A percentile compares a stretch with the other conserved stretches of the same genome.
phyloP scores from a whole-genome alignment of 2,329 filamentous ascomycete species.

The Aureobasidium melanogenum region DNA sequence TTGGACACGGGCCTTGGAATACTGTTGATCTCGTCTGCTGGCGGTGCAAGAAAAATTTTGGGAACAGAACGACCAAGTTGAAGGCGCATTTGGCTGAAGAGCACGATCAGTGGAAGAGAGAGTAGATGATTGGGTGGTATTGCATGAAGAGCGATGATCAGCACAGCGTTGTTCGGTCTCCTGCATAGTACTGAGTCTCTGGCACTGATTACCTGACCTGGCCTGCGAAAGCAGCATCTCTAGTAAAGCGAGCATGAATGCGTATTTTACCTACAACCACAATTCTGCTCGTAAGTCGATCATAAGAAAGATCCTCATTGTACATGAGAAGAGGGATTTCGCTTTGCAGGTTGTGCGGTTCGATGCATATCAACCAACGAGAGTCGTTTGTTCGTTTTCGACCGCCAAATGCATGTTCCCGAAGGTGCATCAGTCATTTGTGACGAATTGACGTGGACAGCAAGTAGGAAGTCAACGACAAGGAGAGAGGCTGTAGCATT shows the following conservation, averaged over 20 bases:
- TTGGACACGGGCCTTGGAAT: conserved; percentile 51
- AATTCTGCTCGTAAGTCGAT: not conserved
- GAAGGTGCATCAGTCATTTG: not conserved
- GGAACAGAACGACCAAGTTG: conserved; percentile 61
- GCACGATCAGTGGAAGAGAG: conserved; percentile 64
- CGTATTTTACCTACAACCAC: not conserved
- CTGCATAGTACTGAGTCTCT: not conserved
- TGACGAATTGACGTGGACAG: not conserved
- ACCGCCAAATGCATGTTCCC: not conserved
- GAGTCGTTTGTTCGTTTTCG: not conserved
- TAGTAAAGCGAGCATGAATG: not conserved
- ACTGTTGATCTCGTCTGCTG: conserved; percentile 66
- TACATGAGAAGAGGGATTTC: not conserved
- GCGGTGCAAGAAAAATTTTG: conserved; percentile 69
- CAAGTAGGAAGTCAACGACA: not conserved
- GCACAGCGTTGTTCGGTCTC: not conserved
- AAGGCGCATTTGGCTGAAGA: conserved; percentile 70
- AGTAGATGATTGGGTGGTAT: conserved; percentile 30
- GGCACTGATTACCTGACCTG: not conserved
- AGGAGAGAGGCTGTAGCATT: not conserved
- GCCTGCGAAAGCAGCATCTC: not conserved
- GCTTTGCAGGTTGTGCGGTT: not conserved
- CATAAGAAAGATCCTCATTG: not conserved
- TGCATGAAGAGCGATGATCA: not conserved
- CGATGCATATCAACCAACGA: not conserved